Percentiles rank a stretch among this genome's conserved stretches.
phyloP scores from a whole-genome alignment of 441 rosid genomes.

The Populus hybrid region DNA sequence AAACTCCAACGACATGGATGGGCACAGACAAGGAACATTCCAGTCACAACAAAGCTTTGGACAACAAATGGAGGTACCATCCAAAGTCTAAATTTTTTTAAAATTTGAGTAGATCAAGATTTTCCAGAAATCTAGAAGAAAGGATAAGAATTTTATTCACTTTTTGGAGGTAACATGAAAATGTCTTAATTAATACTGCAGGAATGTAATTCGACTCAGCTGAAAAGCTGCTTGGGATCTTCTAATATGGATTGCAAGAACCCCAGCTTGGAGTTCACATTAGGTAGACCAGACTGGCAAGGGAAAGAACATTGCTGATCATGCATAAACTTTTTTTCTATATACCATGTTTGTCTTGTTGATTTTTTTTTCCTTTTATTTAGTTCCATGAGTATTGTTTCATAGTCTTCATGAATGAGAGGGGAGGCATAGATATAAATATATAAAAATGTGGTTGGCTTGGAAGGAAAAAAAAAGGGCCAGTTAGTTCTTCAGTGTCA shows the following conservation, averaged over 20 bases:
- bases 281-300: constrained; percentile 82
- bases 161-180: background rate
- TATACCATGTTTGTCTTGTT: background rate
- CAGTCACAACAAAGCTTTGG: constrained; percentile 14
- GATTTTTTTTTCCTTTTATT: background rate
- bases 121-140: background rate
- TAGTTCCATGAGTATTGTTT: background rate
- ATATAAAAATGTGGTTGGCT: background rate
- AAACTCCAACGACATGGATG: constrained; percentile 38
- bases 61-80: constrained; percentile 20
- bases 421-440: constrained; percentile 11
- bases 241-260: constrained; percentile 39
- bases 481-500: background rate
- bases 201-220: constrained; percentile 31
- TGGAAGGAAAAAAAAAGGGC: background rate
- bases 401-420: constrained; percentile 9
- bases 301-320: constrained; percentile 35
- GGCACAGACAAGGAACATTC: constrained; percentile 22
- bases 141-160: background rate
- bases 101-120: background rate
- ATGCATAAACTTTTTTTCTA: background rate
- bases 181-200: constrained; percentile 15
- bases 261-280: constrained; percentile 72
- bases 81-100: background rate
- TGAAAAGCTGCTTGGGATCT: constrained; percentile 23